These are phyloP conservation scores for Sporisorium scitamineum DNA, from an alignment of 1,284 basidiomycete species.

Conservation along the genomic window DNA sequence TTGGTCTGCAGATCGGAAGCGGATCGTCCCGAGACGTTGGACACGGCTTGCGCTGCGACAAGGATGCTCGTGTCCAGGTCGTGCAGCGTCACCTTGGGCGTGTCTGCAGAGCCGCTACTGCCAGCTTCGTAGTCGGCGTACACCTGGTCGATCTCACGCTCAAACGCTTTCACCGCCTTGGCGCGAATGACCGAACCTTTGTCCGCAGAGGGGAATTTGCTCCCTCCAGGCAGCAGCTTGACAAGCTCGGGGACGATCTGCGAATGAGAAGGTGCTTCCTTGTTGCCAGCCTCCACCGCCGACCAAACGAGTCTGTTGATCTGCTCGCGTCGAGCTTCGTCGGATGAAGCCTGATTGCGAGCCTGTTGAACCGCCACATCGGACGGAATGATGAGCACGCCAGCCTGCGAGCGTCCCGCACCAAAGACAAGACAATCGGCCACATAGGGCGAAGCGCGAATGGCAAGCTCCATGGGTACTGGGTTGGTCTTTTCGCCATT, in stretches of 20 bases:
- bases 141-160: conserved; percentile 19
- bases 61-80: not conserved
- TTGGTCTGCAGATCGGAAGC: not conserved
- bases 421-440: conserved; percentile 76
- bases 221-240: conserved; percentile 13
- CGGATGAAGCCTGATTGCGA: conserved; percentile 19
- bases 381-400: conserved; percentile 74
- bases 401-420: conserved; percentile 73
- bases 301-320: conserved; percentile 10
- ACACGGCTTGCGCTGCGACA: conserved; percentile 8
- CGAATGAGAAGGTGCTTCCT: conserved; percentile 27
- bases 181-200: conserved; percentile 31
- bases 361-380: conserved; percentile 69
- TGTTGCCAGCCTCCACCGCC: conserved; percentile 18
- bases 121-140: conserved; percentile 31
- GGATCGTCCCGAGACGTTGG: conserved; percentile 39
- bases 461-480: conserved; percentile 37
- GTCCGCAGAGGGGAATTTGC: conserved; percentile 19
- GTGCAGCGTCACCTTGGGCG: not conserved
- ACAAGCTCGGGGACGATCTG: conserved; percentile 34
- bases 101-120: not conserved
- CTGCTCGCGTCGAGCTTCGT: conserved; percentile 1
- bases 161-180: conserved; percentile 6
- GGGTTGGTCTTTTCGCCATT: conserved; percentile 54
- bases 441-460: conserved; percentile 63